phyloP scores from a whole-genome alignment of 495 filamentous ascomycete genomes.

The Tuber indicum region DNA sequence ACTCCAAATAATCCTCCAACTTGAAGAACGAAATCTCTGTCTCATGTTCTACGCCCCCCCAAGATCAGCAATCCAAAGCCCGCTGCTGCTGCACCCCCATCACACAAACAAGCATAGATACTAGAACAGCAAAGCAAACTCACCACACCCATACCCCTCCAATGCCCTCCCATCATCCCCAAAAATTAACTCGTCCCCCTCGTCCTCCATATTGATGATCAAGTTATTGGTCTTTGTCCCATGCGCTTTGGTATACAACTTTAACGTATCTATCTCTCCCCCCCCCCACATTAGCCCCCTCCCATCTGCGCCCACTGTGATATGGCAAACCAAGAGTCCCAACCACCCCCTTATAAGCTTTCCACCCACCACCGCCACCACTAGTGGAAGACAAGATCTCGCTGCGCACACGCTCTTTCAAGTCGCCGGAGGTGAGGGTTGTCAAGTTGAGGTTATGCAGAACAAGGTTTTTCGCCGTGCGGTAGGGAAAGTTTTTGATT shows the following conservation, averaged over 20 bases:
- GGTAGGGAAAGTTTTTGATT: conserved; percentile 43
- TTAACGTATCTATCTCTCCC: conserved; percentile 35
- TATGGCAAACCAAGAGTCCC: conserved; percentile 15
- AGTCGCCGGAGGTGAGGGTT: conserved; percentile 34
- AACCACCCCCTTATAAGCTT: conserved; percentile 36
- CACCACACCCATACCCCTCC: conserved; percentile 40
- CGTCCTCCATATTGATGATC: conserved; percentile 43
- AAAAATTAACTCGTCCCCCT: conserved; percentile 35
- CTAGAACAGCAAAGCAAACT: not conserved
- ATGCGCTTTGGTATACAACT: conserved; percentile 42
- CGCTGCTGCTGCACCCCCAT: not conserved
- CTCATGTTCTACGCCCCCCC: conserved; percentile 34
- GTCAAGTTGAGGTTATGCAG: conserved; percentile 40
- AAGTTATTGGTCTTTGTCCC: conserved; percentile 42
- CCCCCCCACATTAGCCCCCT: conserved; percentile 4
- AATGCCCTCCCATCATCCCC: conserved; percentile 31
- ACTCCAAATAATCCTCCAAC: conserved; percentile 38
- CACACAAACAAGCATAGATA: not conserved
- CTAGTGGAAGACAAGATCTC: conserved; percentile 7
- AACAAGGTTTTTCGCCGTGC: conserved; percentile 38
- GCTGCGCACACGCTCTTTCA: conserved; percentile 31
- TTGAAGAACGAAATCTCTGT: conserved; percentile 43
- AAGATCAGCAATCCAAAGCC: not conserved
- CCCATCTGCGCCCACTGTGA: not conserved
- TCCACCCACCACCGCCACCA: conserved; percentile 35